phyloP scores from a whole-genome alignment of 176 grass and related monocot genomes.

The Juncus inflexus region DNA sequence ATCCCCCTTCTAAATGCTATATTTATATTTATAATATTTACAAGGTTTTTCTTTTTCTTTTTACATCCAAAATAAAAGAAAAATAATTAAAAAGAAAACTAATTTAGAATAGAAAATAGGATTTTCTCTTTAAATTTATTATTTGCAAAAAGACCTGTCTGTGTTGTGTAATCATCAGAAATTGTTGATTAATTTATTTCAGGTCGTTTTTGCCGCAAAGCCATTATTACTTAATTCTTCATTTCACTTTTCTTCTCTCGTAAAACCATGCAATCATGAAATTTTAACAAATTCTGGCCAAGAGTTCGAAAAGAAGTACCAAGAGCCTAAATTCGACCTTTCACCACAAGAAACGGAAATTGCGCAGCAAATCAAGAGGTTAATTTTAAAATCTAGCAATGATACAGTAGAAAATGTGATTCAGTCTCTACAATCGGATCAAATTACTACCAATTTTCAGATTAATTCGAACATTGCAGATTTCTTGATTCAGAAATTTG shows the following conservation, averaged over 20 bases:
- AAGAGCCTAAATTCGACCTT: conserved; percentile 21
- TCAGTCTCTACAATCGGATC: conserved; percentile 37
- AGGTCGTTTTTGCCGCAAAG: too few relatives aligned
- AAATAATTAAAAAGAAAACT: too few relatives aligned
- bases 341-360: conserved; percentile 32
- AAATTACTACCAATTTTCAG: conserved; percentile 32
- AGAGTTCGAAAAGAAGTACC: conserved; percentile 4
- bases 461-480: conserved; percentile 51
- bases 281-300: not conserved
- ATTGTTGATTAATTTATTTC: too few relatives aligned
- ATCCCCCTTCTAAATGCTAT: too few relatives aligned
- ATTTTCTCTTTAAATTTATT: too few relatives aligned
- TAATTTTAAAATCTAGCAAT: conserved; percentile 39
- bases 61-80: too few relatives aligned
- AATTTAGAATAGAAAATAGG: too few relatives aligned
- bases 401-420: conserved; percentile 51
- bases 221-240: not conserved
- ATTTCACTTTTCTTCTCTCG: not conserved
- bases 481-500: conserved; percentile 53
- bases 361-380: conserved; percentile 40
- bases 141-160: too few relatives aligned
- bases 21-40: too few relatives aligned
- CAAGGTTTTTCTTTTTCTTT: too few relatives aligned
- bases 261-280: not conserved
- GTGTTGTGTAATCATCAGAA: too few relatives aligned